phyloP scores from a whole-genome alignment of 169 alveolate species.

The Eimeria zaria region DNA sequence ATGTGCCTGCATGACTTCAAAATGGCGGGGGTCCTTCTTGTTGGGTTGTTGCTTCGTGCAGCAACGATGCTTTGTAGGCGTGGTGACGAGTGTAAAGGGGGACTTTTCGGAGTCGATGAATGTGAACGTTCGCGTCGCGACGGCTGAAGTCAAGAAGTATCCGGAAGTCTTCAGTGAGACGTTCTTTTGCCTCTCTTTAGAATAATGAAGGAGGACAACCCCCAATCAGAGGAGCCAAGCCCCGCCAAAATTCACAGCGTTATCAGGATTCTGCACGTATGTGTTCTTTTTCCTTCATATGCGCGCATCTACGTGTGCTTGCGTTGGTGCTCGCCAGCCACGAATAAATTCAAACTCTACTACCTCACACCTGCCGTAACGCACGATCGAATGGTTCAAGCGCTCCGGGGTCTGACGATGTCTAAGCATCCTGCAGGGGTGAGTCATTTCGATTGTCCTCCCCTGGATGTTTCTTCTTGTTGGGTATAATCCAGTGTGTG shows the following conservation, averaged over 20 bases:
- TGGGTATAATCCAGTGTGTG: neutral
- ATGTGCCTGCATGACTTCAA: neutral
- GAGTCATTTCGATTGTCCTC: neutral
- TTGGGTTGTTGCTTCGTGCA: slow-evolving; percentile 1
- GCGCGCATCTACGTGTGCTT: neutral
- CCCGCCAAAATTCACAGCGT: neutral
- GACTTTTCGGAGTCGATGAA: slow-evolving; percentile 69
- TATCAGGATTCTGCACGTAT: too few species aligned
- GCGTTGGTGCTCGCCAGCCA: slow-evolving; percentile 49
- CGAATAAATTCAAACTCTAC: slow-evolving; percentile 77
- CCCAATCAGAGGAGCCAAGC: neutral
- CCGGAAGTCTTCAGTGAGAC: slow-evolving; percentile 75
- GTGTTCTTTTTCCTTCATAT: neutral
- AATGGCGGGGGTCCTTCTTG: neutral
- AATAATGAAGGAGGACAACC: neutral
- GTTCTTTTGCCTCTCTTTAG: neutral
- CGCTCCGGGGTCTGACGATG: slow-evolving; percentile 84
- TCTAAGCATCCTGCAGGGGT: slow-evolving; percentile 76
- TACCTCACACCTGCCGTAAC: slow-evolving; percentile 84
- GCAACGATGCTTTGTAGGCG: slow-evolving; percentile 84
- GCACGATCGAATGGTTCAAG: slow-evolving; percentile 84
- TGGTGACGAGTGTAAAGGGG: slow-evolving; percentile 79
- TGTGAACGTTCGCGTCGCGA: slow-evolving; percentile 83
- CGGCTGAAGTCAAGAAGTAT: slow-evolving; percentile 82
- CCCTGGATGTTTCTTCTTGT: neutral